phyloP scores from a whole-genome alignment of 768 basidiomycete genomes.

The Tricholomella constricta region DNA sequence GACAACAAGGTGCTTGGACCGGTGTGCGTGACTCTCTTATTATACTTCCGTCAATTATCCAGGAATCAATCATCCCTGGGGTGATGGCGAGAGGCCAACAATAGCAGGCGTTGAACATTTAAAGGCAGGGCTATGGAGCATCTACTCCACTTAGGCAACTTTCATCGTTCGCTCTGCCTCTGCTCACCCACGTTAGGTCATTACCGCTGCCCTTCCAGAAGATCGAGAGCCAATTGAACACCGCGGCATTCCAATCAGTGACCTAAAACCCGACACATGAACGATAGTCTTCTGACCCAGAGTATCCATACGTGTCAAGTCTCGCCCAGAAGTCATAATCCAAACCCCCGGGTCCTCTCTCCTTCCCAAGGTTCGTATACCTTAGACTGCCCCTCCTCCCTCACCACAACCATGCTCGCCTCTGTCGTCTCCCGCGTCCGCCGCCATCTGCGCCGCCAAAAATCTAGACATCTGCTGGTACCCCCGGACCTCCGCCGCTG shows the following conservation, averaged over 20 bases:
- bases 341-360: slow-evolving; percentile 3
- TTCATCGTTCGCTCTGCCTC: neutral
- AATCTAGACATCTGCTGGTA: slow-evolving; percentile 16
- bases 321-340: neutral
- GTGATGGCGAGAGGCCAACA: neutral
- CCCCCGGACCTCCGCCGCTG: slow-evolving; percentile 40
- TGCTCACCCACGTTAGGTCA: neutral
- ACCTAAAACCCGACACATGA: slow-evolving; percentile 15
- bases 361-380: neutral
- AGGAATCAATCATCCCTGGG: neutral
- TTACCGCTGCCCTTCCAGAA: slow-evolving; percentile 2
- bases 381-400: neutral
- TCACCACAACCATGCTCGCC: slow-evolving; percentile 22
- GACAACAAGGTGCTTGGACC: slow-evolving; percentile 10
- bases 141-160: neutral
- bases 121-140: neutral
- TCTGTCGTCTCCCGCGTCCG: slow-evolving; percentile 29
- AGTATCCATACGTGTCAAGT: slow-evolving; percentile 1
- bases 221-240: slow-evolving; percentile 1
- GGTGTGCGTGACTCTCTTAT: neutral
- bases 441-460: slow-evolving; percentile 21
- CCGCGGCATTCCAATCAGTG: slow-evolving; percentile 7
- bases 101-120: neutral
- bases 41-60: neutral
- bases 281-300: slow-evolving; percentile 21